These are phyloP conservation scores for Triticum monococcum DNA, from an alignment of 176 grass and related monocot species.

Conservation along the genomic window DNA sequence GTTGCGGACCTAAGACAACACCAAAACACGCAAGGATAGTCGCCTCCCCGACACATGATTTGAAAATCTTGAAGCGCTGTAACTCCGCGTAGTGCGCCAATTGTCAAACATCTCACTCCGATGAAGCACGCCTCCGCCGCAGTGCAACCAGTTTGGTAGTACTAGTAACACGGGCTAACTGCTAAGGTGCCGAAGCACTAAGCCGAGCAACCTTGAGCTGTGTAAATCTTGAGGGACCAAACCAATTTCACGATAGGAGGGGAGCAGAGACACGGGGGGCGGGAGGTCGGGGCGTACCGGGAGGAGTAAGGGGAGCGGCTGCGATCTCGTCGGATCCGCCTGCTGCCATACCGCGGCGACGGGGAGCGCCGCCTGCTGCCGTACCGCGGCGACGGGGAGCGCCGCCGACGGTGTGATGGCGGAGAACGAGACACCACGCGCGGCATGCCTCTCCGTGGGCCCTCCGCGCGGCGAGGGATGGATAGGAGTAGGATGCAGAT, in stretches of 20 bases:
- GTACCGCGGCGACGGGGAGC: constrained; percentile 34
- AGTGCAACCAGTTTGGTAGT: neutral
- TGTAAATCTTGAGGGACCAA: neutral
- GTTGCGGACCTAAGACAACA: neutral
- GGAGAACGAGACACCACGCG: constrained; percentile 41
- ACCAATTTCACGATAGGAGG: neutral
- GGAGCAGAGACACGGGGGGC: neutral
- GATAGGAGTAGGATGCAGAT: neutral
- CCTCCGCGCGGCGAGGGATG: neutral
- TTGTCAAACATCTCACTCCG: neutral
- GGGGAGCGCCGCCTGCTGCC: constrained; percentile 29
- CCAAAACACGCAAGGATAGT: neutral
- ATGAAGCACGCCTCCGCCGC: neutral
- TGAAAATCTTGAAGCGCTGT: neutral
- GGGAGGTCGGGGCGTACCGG: neutral
- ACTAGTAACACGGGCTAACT: neutral
- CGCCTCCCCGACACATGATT: neutral
- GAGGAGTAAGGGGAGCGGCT: constrained; percentile 32
- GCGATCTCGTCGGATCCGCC: constrained; percentile 35
- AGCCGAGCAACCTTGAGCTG: neutral
- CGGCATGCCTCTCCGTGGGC: constrained; percentile 22
- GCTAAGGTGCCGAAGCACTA: no score
- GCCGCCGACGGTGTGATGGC: constrained; percentile 31
- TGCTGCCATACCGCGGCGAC: constrained; percentile 10
- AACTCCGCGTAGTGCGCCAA: neutral